A percentile compares a stretch with the other conserved stretches of the same genome.
Conservation (phyloP, 768 basidiomycete species). For the Serpula lacrymans region DNA sequence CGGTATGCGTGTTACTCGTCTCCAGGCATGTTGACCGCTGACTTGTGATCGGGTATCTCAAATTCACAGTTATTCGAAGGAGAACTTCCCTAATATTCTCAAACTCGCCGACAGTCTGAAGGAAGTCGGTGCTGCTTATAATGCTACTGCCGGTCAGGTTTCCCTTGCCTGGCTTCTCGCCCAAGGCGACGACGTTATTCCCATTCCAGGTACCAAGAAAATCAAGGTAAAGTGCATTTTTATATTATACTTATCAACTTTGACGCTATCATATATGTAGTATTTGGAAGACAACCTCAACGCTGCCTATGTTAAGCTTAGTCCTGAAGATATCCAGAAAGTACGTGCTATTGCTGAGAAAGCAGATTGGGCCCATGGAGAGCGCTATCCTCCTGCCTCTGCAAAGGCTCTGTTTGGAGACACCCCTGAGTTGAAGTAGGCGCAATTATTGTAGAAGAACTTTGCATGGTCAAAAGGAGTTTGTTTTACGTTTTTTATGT, state of each 20-base stretch:
- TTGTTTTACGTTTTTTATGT: no score
- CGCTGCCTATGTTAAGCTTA: slow-evolving; percentile 32
- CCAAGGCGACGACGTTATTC: slow-evolving; percentile 35
- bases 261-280: slow-evolving; percentile 14
- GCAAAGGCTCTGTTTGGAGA: slow-evolving; percentile 14
- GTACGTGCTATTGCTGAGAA: slow-evolving; percentile 33
- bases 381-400: slow-evolving; percentile 16
- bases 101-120: slow-evolving; percentile 32
- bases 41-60: background rate
- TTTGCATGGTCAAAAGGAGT: no score
- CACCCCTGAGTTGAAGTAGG: slow-evolving; percentile 15
- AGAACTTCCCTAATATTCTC: slow-evolving; percentile 45
- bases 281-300: slow-evolving; percentile 45
- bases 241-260: background rate
- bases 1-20: slow-evolving; percentile 25
- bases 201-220: slow-evolving; percentile 38
- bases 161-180: slow-evolving; percentile 39
- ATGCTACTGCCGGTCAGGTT: slow-evolving; percentile 37
- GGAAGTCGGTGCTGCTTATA: slow-evolving; percentile 29
- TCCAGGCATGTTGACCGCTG: slow-evolving; percentile 25
- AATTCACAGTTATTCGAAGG: slow-evolving; percentile 27
- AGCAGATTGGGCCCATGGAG: slow-evolving; percentile 22
- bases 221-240: slow-evolving; percentile 21
- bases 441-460: no score
- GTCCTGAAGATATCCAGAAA: slow-evolving; percentile 32